Conservation (phyloP, 2,329 filamentous ascomycete genomes). For the Paramyrothecium sp. region DNA sequence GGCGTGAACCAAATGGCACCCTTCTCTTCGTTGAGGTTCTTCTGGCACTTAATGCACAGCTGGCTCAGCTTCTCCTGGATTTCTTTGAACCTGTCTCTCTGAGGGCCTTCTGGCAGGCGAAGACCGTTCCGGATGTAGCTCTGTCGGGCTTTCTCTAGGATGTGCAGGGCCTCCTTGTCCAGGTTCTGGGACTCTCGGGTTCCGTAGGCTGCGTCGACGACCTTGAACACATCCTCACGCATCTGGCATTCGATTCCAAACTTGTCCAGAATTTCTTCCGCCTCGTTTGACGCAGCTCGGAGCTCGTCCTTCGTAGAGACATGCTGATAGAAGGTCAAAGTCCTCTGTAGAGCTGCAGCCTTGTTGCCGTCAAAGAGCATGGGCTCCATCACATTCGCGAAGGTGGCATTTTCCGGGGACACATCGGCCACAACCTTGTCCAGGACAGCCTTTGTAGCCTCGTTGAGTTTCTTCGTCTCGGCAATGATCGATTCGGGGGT, state of each 20-base stretch:
- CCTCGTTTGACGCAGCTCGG: slow-evolving; percentile 73
- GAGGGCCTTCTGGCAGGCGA: slow-evolving; percentile 64
- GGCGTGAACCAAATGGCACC: slow-evolving; percentile 77
- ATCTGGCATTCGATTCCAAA: slow-evolving; percentile 76
- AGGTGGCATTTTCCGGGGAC: slow-evolving; percentile 49
- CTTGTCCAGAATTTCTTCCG: slow-evolving; percentile 73
- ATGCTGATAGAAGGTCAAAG: slow-evolving; percentile 78
- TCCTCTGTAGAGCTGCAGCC: slow-evolving; percentile 57
- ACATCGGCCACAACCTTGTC: slow-evolving; percentile 68
- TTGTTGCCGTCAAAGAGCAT: slow-evolving; percentile 73
- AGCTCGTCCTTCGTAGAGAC: slow-evolving; percentile 68
- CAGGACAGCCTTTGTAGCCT: slow-evolving; percentile 59
- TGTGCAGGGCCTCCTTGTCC: slow-evolving; percentile 67
- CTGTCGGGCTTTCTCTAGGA: slow-evolving; percentile 77
- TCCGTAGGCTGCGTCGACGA: slow-evolving; percentile 59
- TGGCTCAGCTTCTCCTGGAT: slow-evolving; percentile 79
- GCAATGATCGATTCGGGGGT: slow-evolving; percentile 67
- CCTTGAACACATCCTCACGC: slow-evolving; percentile 76
- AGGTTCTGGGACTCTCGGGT: slow-evolving; percentile 51
- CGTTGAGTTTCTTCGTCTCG: slow-evolving; percentile 66
- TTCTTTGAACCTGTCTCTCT: slow-evolving; percentile 80
- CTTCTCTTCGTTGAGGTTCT: slow-evolving; percentile 80
- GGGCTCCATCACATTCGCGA: slow-evolving; percentile 57
- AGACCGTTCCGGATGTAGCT: slow-evolving; percentile 76
- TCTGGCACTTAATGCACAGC: slow-evolving; percentile 73